Percentiles rank a stretch among this genome's conserved stretches.
These are phyloP conservation scores for Bonia amplexicaulis DNA, from an alignment of 176 grass and related monocot genomes.

Conservation along the genomic window DNA sequence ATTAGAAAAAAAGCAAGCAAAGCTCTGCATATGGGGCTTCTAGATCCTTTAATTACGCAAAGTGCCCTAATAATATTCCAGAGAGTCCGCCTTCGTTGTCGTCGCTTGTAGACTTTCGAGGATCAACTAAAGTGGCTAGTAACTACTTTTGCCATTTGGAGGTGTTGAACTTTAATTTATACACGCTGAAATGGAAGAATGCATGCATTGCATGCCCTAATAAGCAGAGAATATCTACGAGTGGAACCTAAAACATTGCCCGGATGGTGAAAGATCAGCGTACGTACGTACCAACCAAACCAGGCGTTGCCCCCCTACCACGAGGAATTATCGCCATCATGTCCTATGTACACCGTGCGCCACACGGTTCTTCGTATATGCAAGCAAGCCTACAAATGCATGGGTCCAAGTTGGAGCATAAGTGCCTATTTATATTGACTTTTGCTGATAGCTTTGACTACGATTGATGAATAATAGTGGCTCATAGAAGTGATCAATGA, in stretches of 20 bases:
- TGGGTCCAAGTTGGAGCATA: not conserved
- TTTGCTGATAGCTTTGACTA: too few relatives aligned
- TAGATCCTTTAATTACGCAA: not conserved
- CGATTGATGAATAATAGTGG: too few relatives aligned
- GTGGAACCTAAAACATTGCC: not conserved
- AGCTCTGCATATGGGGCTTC: not conserved
- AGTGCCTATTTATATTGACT: too few relatives aligned
- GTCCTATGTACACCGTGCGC: not conserved
- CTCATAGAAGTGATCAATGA: too few relatives aligned
- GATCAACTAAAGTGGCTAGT: not conserved
- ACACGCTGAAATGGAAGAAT: not conserved
- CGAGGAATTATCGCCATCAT: not conserved
- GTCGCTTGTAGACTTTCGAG: not conserved
- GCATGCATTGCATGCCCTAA: not conserved
- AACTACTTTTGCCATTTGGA: not conserved
- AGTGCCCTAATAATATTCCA: not conserved
- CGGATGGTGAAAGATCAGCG: not conserved
- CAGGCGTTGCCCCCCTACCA: not conserved
- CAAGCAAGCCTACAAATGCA: not conserved
- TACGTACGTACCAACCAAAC: not conserved
- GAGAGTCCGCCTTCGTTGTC: not conserved
- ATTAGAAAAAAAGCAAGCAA: not conserved
- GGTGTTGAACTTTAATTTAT: not conserved
- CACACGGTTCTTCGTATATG: not conserved
- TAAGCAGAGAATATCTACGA: not conserved